phyloP scores from a whole-genome alignment of 306 rosid genomes.

The Adenanthera pavonina region DNA sequence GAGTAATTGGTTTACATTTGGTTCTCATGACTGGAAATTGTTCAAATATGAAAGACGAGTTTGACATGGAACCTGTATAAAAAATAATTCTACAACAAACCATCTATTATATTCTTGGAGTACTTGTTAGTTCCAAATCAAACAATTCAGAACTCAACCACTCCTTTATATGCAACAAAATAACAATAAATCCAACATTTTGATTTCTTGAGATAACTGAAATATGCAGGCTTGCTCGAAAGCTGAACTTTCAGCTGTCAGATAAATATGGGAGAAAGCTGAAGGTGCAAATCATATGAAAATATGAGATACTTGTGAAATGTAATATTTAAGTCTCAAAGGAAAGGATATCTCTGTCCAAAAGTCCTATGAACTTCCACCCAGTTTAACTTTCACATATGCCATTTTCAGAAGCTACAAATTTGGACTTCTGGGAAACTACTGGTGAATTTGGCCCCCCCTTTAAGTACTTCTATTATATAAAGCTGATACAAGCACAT shows the following conservation, averaged over 20 bases:
- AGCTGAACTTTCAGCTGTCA: background rate
- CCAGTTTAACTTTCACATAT: no score
- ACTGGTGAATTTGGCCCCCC: no score
- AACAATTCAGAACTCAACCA: background rate
- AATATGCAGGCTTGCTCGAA: background rate
- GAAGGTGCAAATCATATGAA: background rate
- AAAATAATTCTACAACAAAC: background rate
- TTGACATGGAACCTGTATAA: background rate
- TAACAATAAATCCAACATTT: background rate
- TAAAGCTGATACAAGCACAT: no score
- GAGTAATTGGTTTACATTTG: constrained; percentile 11
- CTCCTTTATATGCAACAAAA: background rate
- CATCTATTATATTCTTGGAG: background rate
- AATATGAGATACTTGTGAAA: no score
- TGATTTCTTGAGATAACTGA: background rate
- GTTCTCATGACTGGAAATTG: background rate
- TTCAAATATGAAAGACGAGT: background rate
- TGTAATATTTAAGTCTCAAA: no score
- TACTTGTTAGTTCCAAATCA: background rate
- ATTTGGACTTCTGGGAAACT: no score
- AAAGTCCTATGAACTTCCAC: no score
- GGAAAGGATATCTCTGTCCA: no score
- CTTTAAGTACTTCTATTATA: no score
- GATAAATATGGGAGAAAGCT: background rate
- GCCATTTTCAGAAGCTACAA: no score